phyloP scores from a whole-genome alignment of 2,329 filamentous ascomycete genomes.

The Fusarium continuum region DNA sequence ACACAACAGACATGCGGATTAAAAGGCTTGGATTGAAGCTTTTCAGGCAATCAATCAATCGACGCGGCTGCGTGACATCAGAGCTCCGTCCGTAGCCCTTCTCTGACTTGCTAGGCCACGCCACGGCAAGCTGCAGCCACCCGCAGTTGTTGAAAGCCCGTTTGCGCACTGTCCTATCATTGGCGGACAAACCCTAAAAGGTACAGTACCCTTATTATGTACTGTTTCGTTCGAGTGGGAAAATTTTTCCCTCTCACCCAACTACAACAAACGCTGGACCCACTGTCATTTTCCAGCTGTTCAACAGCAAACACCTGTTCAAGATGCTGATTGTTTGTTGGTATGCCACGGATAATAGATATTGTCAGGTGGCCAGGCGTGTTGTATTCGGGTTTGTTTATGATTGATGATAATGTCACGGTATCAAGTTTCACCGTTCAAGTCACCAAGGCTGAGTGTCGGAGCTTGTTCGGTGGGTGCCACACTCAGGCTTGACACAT shows the following conservation, averaged over 20 bases:
- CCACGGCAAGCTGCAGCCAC: slow-evolving; percentile 12
- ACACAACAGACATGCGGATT: background rate
- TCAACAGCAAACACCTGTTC: slow-evolving; percentile 3
- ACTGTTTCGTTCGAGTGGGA: slow-evolving; percentile 1
- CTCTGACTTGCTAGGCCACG: background rate
- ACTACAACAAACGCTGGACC: slow-evolving; percentile 15
- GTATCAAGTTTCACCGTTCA: background rate
- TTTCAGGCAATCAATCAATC: slow-evolving; percentile 7
- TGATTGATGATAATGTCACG: background rate
- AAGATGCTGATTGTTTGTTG: background rate
- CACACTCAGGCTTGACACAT: slow-evolving; percentile 1
- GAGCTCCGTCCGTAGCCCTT: slow-evolving; percentile 5
- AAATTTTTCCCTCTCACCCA: slow-evolving; percentile 35
- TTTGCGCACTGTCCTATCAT: slow-evolving; percentile 31
- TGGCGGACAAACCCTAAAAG: slow-evolving; percentile 10
- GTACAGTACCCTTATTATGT: too few species aligned
- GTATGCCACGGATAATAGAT: background rate
- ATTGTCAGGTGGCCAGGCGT: background rate
- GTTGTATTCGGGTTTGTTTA: background rate
- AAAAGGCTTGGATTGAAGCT: background rate
- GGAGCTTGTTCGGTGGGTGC: slow-evolving; percentile 19
- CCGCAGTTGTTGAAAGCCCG: background rate
- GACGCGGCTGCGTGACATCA: slow-evolving; percentile 30
- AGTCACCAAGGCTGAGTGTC: background rate
- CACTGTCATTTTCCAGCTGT: slow-evolving; percentile 33